These are phyloP conservation scores for Tympanopsis confertula DNA, from an alignment of 2,329 filamentous ascomycete genomes.

Conservation along the genomic window DNA sequence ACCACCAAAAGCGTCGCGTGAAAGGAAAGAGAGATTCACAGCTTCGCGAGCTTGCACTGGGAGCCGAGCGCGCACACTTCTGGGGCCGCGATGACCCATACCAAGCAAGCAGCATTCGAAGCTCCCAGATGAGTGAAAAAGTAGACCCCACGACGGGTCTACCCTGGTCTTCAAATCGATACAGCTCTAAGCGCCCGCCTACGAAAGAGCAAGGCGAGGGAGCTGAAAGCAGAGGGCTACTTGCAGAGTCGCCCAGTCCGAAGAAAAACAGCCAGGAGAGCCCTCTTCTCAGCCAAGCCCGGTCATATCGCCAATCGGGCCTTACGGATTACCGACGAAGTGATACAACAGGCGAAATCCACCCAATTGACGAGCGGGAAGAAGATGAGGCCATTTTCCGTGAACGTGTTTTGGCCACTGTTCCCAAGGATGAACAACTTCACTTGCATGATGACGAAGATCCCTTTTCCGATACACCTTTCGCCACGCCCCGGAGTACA, in stretches of 20 bases:
- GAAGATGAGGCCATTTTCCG: conserved; percentile 29
- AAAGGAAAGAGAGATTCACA: conserved; percentile 33
- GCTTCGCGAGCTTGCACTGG: conserved; percentile 34
- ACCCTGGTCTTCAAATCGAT: background rate
- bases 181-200: background rate
- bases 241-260: background rate
- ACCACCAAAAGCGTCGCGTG: conserved; percentile 9
- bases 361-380: conserved; percentile 46
- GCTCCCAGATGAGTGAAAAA: conserved; percentile 8
- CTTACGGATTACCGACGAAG: conserved; percentile 31
- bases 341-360: conserved; percentile 35
- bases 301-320: conserved; percentile 11
- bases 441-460: too few relatives aligned
- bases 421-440: conserved; percentile 4
- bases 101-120: conserved; percentile 19
- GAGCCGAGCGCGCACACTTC: conserved; percentile 31
- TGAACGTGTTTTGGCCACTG: conserved; percentile 5
- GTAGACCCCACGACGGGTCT: too few relatives aligned
- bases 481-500: too few relatives aligned
- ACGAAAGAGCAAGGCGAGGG: background rate
- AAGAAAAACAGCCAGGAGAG: background rate
- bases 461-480: too few relatives aligned
- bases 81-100: conserved; percentile 23
- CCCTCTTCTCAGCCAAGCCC: too few relatives aligned
- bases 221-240: background rate